Evolutionary conservation across 768 basidiomycete genomes (phyloP).

Genomic region (Rhizopogon vulgaris): DNA sequence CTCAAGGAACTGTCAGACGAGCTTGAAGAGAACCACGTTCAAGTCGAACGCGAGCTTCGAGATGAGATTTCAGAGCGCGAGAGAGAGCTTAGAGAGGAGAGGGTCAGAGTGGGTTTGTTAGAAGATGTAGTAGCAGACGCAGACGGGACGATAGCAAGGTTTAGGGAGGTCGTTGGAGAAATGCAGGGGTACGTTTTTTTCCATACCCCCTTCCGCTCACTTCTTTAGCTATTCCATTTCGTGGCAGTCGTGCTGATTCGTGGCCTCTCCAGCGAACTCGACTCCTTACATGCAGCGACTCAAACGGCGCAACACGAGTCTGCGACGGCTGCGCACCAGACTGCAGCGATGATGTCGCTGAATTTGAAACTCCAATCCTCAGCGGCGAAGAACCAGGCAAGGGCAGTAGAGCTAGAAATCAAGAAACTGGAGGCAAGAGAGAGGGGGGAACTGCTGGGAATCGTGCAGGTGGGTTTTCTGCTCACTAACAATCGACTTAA

Average conservation of each 20-base stretch:
- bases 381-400: conserved; percentile 85
- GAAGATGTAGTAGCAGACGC: conserved; percentile 82
- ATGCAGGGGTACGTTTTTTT: conserved; percentile 59
- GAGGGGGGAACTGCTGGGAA: conserved; percentile 69
- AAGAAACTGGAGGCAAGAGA: conserved; percentile 81
- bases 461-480: conserved; percentile 60
- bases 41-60: conserved; percentile 86
- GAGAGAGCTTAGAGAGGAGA: neutral
- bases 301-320: conserved; percentile 81
- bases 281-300: conserved; percentile 75
- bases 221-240: conserved; percentile 1
- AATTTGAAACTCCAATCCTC: conserved; percentile 93
- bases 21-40: conserved; percentile 92
- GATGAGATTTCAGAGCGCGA: conserved; percentile 53
- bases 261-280: conserved; percentile 64
- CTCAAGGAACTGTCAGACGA: conserved; percentile 96
- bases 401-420: conserved; percentile 85
- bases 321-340: conserved; percentile 77
- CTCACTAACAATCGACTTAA: neutral
- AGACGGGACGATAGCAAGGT: conserved; percentile 84
- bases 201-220: conserved; percentile 2
- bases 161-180: conserved; percentile 84
- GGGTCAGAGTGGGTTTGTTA: conserved; percentile 23
- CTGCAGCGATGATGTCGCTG: conserved; percentile 89
- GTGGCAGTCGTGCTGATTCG: neutral